Conservation (phyloP, 2,329 filamentous ascomycete species). For the Emydomyces testavorans region DNA sequence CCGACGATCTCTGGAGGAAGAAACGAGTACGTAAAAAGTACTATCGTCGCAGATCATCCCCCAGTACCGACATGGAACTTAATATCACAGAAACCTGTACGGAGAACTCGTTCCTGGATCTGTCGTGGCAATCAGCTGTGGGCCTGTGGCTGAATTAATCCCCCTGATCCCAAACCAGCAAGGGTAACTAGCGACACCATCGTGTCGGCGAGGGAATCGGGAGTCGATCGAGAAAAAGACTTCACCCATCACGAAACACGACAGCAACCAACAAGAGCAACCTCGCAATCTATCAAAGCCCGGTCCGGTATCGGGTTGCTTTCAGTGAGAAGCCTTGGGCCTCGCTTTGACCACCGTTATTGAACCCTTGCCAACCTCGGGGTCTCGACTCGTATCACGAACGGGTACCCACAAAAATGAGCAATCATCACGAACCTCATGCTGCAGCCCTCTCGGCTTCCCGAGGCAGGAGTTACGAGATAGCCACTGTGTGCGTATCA, state of each 20-base stretch:
- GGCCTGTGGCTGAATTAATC: not conserved
- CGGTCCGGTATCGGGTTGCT: no score
- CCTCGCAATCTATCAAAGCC: no score
- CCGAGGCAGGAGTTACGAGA: not conserved
- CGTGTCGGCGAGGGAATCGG: not conserved
- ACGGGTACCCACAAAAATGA: not conserved
- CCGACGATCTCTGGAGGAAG: not conserved
- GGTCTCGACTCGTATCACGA: not conserved
- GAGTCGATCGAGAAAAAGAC: not conserved
- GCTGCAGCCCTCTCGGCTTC: not conserved
- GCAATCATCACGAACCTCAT: conserved; percentile 1
- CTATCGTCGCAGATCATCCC: not conserved
- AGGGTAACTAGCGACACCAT: not conserved
- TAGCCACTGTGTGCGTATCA: not conserved
- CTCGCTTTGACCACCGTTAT: no score
- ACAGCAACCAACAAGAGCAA: not conserved
- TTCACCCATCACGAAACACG: not conserved
- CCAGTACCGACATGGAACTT: not conserved
- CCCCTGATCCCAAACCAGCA: not conserved
- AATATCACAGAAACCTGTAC: not conserved
- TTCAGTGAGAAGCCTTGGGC: no score
- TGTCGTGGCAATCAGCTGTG: not conserved
- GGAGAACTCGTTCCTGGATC: not conserved
- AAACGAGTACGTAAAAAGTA: not conserved
- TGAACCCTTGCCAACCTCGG: not conserved